These are phyloP conservation scores for Kurtzmaniella fragi DNA, from an alignment of 805 yeast genomes.

Conservation along the genomic window DNA sequence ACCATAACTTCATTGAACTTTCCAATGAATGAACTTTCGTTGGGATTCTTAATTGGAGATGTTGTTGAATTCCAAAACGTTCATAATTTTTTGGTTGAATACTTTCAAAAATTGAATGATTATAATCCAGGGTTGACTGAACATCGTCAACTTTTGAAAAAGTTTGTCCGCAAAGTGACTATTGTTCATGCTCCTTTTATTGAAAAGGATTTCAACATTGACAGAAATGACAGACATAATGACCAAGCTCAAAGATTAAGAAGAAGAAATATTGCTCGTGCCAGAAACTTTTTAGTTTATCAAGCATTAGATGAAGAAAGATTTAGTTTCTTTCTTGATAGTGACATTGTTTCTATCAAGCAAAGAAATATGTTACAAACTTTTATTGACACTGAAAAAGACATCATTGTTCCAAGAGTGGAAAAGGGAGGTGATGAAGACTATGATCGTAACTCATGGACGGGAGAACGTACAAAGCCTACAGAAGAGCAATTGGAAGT, in stretches of 20 bases:
- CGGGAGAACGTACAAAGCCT: constrained; percentile 33
- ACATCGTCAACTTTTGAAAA: background rate
- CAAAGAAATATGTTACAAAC: constrained; percentile 17
- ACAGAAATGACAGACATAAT: constrained; percentile 19
- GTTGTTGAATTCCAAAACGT: constrained; percentile 18
- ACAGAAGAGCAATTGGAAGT: constrained; percentile 16
- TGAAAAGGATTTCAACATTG: constrained; percentile 15
- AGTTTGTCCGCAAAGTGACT: constrained; percentile 14
- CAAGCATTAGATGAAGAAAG: constrained; percentile 23
- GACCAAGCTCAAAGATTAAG: constrained; percentile 27
- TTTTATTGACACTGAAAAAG: constrained; percentile 24
- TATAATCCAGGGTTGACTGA: background rate
- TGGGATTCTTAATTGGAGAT: constrained; percentile 30
- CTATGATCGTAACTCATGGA: constrained; percentile 38
- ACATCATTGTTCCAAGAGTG: constrained; percentile 35
- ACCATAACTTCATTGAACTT: constrained; percentile 22
- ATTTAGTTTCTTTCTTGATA: constrained; percentile 32
- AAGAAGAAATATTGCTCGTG: constrained; percentile 30
- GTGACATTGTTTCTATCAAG: constrained; percentile 26
- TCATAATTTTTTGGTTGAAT: constrained; percentile 11
- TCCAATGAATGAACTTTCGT: constrained; percentile 16
- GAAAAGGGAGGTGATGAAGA: constrained; percentile 20
- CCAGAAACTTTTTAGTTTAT: constrained; percentile 30
- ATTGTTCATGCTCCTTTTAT: constrained; percentile 30
- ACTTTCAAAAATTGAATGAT: constrained; percentile 9